Base-by-base conservation (phyloP, 306 rosid species). In the Prinsepia uniflora region DNA sequence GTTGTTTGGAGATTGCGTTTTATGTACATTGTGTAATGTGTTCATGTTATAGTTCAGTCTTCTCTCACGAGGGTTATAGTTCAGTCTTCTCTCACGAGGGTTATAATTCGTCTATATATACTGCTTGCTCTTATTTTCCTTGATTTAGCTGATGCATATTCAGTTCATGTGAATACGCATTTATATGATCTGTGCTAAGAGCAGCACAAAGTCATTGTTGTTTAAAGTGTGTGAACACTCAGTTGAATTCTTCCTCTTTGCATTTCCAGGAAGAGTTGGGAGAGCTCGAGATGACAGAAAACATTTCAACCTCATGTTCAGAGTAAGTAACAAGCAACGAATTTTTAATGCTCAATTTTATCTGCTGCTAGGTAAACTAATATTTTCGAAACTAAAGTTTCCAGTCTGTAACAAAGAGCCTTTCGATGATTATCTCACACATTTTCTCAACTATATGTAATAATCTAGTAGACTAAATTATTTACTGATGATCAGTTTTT, bases 181-280 rank as follows among this genome's bases (percentile, higher is more conserved):
- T 30, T 46, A 47, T 44, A 11, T 65, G 14, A 20, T 46, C 40
- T 46, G 19, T 22, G 20, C 18, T 39, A 70, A 20, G 41, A 55
- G 13, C 24, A 14, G 14, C 67, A 30, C 40, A 54, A 75, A n/a
- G 75, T 52, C 55, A 24, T 58, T 63, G 44, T 2, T 62, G n/a
- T 60, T 19, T 53, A 22, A 30, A 53, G 24, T n/a, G 14, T 44
- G 54, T 5, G 6, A 52, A 60, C 42, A 24, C 69, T 57, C 22
- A 42, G 56, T 75, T 48, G 63, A 62, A 67, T 63, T 18, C 8
- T n/a, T 8, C 68, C 43, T 56, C 15, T 80, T 52, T 67, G 58
- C 49, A 39, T 73, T 22, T 71, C 43, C 90, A 90, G 96, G 89
- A 88, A 62, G 96, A 90, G 74, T 74, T 90, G 80, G 84, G 78